These are phyloP conservation scores for Musa balbisiana DNA, from an alignment of 202 grass and related monocot genomes.

Conservation along the genomic window DNA sequence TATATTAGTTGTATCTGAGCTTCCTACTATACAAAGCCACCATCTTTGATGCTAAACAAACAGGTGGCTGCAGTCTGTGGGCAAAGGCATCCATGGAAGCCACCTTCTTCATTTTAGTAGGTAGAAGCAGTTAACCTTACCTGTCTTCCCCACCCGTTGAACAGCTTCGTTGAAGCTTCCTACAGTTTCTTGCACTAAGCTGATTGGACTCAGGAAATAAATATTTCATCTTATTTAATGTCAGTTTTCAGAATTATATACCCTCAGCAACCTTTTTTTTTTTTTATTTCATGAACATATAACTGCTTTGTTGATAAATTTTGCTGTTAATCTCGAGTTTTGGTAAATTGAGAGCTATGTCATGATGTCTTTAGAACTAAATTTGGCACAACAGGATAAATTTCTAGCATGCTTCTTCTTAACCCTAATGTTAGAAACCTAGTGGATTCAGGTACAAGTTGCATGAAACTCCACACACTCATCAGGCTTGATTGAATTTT, in stretches of 20 bases:
- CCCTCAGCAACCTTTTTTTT: too few species aligned
- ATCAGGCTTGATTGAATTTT: too few species aligned
- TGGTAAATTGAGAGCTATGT: neutral
- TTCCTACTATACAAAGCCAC: neutral
- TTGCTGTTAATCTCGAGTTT: neutral
- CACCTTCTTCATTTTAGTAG: neutral
- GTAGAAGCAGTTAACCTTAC: neutral
- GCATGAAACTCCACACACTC: too few species aligned
- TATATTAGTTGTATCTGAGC: neutral
- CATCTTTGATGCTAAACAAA: neutral
- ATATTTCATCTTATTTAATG: too few species aligned
- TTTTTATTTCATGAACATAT: neutral
- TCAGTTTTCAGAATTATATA: too few species aligned
- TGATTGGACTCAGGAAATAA: neutral
- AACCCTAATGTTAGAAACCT: too few species aligned
- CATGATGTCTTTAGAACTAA: neutral
- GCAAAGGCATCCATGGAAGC: neutral
- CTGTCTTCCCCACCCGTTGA: neutral
- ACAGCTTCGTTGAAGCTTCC: neutral
- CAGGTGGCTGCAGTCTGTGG: neutral
- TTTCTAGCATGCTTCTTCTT: neutral
- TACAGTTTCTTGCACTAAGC: neutral
- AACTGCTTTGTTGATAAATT: neutral
- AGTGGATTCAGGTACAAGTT: too few species aligned
- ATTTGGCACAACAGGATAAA: neutral